These are phyloP conservation scores for Geotrichum cucujoidarum DNA, from an alignment of 1,139 yeast species.

Conservation along the genomic window DNA sequence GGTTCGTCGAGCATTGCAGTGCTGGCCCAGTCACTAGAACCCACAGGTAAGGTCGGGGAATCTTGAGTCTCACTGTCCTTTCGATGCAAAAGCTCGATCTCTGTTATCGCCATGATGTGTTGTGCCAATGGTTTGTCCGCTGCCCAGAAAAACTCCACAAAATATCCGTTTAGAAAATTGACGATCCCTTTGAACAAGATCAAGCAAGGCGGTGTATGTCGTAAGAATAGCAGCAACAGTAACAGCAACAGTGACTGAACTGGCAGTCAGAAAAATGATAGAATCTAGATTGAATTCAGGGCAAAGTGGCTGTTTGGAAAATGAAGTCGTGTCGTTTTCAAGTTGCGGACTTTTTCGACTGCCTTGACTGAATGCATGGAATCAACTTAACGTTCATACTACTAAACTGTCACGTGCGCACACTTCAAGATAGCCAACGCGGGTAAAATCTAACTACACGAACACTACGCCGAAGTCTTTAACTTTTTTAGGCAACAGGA, in stretches of 20 bases:
- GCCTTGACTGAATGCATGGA: no score
- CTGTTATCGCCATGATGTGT: constrained; percentile 6
- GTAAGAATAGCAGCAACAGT: neutral
- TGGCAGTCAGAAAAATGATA: neutral
- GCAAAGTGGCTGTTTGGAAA: neutral
- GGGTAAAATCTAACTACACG: no score
- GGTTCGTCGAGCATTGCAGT: constrained; percentile 14
- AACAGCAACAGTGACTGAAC: neutral
- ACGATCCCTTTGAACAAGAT: neutral
- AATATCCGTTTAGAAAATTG: no score
- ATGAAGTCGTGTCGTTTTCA: neutral
- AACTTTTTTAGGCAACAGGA: no score
- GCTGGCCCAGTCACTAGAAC: constrained; percentile 17
- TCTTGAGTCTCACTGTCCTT: constrained; percentile 7
- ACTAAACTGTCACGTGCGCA: no score
- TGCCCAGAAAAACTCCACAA: no score
- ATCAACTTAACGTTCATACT: no score
- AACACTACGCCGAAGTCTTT: no score
- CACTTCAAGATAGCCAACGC: no score
- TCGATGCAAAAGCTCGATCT: constrained; percentile 18
- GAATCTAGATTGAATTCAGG: neutral
- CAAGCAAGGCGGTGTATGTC: neutral
- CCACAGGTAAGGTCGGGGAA: constrained; percentile 11
- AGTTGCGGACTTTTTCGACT: no score
- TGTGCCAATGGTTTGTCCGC: no score